phyloP scores from a whole-genome alignment of 352 stramenopile species.

The Phytopythium vexans region DNA sequence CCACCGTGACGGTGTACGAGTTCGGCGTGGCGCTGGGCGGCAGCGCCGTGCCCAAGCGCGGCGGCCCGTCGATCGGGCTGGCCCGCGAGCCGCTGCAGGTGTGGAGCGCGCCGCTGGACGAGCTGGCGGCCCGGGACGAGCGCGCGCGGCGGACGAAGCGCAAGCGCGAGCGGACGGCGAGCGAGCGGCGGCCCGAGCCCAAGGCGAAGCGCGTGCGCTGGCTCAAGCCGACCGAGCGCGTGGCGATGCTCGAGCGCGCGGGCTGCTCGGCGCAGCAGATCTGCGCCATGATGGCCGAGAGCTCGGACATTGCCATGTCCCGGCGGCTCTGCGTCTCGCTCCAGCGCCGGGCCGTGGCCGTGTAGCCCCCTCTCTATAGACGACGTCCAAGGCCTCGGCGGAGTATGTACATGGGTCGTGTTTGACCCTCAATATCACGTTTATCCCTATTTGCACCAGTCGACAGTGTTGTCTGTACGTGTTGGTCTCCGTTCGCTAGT shows the following conservation, averaged over 20 bases:
- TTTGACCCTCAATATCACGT: too few relatives aligned
- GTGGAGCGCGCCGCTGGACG: slow-evolving; percentile 46
- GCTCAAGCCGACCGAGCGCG: slow-evolving; percentile 29
- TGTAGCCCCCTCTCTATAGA: neutral
- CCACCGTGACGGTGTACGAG: slow-evolving; percentile 62
- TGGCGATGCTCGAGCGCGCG: slow-evolving; percentile 29
- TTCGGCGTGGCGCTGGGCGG: slow-evolving; percentile 53
- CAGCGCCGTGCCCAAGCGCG: slow-evolving; percentile 44
- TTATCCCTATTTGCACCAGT: too few relatives aligned
- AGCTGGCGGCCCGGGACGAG: slow-evolving; percentile 20
- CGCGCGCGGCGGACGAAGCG: slow-evolving; percentile 14
- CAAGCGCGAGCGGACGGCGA: slow-evolving; percentile 2
- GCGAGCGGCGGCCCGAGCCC: neutral
- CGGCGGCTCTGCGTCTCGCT: slow-evolving; percentile 18
- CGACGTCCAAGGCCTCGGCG: too few relatives aligned
- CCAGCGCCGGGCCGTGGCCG: neutral
- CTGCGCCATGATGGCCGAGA: slow-evolving; percentile 43
- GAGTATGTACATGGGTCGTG: too few relatives aligned
- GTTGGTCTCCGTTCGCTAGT: too few relatives aligned
- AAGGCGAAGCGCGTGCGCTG: slow-evolving; percentile 16
- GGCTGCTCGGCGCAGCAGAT: slow-evolving; percentile 36
- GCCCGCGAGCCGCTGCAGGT: slow-evolving; percentile 34
- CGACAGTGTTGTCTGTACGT: too few relatives aligned
- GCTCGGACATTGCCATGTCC: slow-evolving; percentile 47
- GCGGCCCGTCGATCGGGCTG: slow-evolving; percentile 47